Percentiles rank a stretch among this genome's conserved stretches.
These are phyloP conservation scores for Takashimella tepidaria DNA, from an alignment of 1,284 basidiomycete species.

Conservation along the genomic window DNA sequence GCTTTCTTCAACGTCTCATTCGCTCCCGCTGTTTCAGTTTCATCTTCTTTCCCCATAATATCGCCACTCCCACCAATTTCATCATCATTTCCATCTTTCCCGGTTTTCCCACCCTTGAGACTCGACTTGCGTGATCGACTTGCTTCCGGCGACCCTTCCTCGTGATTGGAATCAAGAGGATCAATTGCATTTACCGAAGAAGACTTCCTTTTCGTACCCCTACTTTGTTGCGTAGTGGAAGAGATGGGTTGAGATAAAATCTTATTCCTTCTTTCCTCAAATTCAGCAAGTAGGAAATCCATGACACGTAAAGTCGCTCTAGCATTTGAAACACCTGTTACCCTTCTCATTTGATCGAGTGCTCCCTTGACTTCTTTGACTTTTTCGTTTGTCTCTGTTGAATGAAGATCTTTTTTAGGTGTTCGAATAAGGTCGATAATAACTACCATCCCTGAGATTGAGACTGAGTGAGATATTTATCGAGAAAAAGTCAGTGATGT, in stretches of 20 bases:
- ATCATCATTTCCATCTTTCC: too few relatives aligned
- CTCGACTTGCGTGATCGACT: too few relatives aligned
- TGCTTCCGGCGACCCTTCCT: not conserved
- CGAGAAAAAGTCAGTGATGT: too few relatives aligned
- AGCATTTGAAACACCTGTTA: slow-evolving; percentile 41
- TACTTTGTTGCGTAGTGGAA: too few relatives aligned
- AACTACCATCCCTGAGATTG: slow-evolving; percentile 42
- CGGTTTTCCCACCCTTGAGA: too few relatives aligned
- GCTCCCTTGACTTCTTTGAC: slow-evolving; percentile 36
- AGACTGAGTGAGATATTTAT: too few relatives aligned
- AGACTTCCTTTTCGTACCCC: not conserved
- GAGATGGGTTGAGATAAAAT: not conserved
- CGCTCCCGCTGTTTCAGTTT: too few relatives aligned
- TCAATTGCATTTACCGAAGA: not conserved
- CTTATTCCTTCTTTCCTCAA: not conserved
- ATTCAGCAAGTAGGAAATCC: slow-evolving; percentile 39
- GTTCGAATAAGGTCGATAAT: slow-evolving; percentile 45
- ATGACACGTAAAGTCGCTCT: slow-evolving; percentile 41
- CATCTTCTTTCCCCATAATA: too few relatives aligned
- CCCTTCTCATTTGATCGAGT: slow-evolving; percentile 35
- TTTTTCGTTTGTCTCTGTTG: slow-evolving; percentile 32
- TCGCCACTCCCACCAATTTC: not conserved
- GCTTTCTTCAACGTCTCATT: not conserved
- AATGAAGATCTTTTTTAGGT: slow-evolving; percentile 27
- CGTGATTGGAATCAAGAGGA: not conserved